These are phyloP conservation scores for Beta corolliflora DNA, from an alignment of 179 eudicot species.

Conservation along the genomic window DNA sequence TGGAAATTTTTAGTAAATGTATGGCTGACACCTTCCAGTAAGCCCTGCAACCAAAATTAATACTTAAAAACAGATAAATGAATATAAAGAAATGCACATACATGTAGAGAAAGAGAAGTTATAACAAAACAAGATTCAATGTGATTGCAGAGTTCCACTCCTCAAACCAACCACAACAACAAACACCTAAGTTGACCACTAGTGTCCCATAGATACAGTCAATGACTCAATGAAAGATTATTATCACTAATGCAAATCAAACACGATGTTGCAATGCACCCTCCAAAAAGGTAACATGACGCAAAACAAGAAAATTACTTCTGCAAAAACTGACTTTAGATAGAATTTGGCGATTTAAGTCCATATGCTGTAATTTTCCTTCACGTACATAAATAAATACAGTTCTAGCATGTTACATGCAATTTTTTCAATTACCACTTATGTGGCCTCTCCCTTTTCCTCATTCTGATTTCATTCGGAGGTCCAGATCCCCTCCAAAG, in stretches of 20 bases:
- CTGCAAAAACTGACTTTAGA: neutral
- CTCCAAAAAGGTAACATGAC: neutral
- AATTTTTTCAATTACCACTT: neutral
- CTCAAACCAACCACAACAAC: slow-evolving; percentile 13
- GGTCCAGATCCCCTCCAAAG: too few relatives aligned
- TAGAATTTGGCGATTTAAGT: neutral
- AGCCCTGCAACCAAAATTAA: slow-evolving; percentile 55
- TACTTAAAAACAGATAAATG: slow-evolving; percentile 1
- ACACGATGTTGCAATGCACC: neutral
- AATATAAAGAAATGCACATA: neutral
- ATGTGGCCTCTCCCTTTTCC: neutral
- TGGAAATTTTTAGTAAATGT: slow-evolving; percentile 88
- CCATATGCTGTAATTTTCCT: neutral
- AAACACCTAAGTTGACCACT: neutral
- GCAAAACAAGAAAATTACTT: neutral
- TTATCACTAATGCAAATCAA: neutral
- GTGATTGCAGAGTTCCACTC: slow-evolving; percentile 17
- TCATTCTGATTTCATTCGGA: neutral
- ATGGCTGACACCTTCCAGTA: slow-evolving; percentile 87
- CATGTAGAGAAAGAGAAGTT: neutral
- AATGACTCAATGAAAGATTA: neutral
- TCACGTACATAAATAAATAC: neutral
- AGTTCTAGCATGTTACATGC: neutral
- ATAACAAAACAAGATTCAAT: neutral
- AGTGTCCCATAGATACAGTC: slow-evolving; percentile 4